Base-by-base conservation (phyloP, 345 rosid genomes). In the Litchi chinensis region DNA sequence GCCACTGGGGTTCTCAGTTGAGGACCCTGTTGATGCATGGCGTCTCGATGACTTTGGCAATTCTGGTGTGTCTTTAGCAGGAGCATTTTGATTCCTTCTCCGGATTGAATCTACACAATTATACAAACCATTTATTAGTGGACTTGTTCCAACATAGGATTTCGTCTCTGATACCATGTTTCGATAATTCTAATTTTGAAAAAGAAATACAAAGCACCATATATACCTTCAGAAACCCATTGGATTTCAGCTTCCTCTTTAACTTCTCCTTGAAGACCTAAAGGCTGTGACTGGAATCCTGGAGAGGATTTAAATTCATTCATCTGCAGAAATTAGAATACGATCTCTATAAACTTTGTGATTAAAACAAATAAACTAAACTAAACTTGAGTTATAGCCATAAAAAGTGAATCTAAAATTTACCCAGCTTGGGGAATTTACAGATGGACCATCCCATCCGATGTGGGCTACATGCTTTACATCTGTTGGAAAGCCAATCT, bases 381-480 rank as follows among this genome's bases (percentile, higher is more conserved):
- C 65, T 48, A 13, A 39, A 18, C 19, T 18, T 19, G 18, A 32
- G 77, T 37, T 54, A 56, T 44, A 28, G 63, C 68, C 54, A 10
- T 32, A 32, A 68, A 32, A n/a, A 46, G 59, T 5, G 62, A 57
- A 18, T 10, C 48, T n/a, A 44, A 79, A 21, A 73, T 68, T 8
- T 90, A 91, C 95, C 92, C 92, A 90, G 79, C 87, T 88, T 15
- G 93, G 95, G 10, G 87, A 62, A 68, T 79, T 80, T 39, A 86
- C 81, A 16, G 92, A 78, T 9, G 92, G 90, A 44, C 89, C 95
- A 59, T 95, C 98, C 92, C 91, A 90, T 77, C 99, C 98, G 56
- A 95, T 95, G 73, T 95, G 98, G 37, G 98, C 93, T 9, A 95
- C 94, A 79, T 95, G 98, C 81, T 93, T 95, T 81, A 95, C 98